Base-by-base conservation (phyloP, 176 grass and related monocot species). In the Panicum miliaceum region DNA sequence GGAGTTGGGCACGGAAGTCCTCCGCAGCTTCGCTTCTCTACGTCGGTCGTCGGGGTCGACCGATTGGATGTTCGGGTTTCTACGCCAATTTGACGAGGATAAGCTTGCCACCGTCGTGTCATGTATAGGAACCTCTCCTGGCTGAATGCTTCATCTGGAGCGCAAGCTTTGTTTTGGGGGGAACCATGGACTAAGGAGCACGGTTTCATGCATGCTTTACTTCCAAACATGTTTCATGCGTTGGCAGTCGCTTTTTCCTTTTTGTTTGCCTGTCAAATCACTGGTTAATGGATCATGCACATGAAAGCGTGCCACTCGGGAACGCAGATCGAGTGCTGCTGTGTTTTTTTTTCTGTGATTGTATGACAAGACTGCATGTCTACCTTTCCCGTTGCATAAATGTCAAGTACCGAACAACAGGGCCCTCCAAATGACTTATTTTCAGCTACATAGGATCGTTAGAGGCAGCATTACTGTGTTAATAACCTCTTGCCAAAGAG, bases 231-330 rank as follows among this genome's bases (percentile, higher is more conserved):
- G 34, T 38, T 20, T 66, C 64, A 37, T 18, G 65, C 9, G 20
- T 67, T 38, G 35, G 64, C 66, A 26, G 20, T 13, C n/a, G 18
- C 34, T 54, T 40, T 38, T 42, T 42, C 1, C 41, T 9, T 42
- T 42, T 9, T 42, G 41, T 42, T 42, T 1, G 20, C 35, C 35
- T 16, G 34, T 59, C 53, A 38, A 42, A 27, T 25, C 57, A 42
- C 36, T 19, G 9, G 22, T 38, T 20, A 40, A 67, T 20, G 37
- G 35, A 68, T 22, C 4, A 12, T 68, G 35, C 36, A n/a, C 65
- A 37, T 80, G 19, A 38, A 13, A 53, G 62, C 16, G 45, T 41
- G 67, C 48, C 67, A 54, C 57, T 15, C 75, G 42, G 84, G 76
- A 86, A 5, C 52, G 14, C 42, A 52, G 9, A 35, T 8, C 1